Percentiles rank a stretch among this genome's conserved stretches.
These are phyloP conservation scores for Phytophthora capsici DNA, from an alignment of 352 stramenopile genomes.

Conservation along the genomic window DNA sequence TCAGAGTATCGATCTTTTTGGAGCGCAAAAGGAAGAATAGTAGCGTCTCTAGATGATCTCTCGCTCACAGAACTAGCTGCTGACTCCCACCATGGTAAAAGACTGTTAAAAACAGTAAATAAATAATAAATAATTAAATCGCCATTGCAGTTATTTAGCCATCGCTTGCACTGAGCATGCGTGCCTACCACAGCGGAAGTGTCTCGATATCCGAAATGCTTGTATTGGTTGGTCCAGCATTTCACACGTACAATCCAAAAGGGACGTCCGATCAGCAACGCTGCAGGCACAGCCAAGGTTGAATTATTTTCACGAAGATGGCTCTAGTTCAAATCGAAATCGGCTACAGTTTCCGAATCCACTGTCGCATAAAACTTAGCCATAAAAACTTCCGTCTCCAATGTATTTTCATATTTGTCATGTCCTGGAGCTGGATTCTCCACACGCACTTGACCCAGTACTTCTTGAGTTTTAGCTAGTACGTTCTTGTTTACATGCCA, in stretches of 20 bases:
- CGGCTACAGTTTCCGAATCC: neutral
- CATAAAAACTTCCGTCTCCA: neutral
- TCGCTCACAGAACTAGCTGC: neutral
- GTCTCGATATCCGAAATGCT: neutral
- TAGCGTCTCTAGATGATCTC: neutral
- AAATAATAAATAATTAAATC: too few species aligned
- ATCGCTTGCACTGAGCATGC: neutral
- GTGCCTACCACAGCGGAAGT: neutral
- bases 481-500: neutral
- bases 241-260: too few species aligned
- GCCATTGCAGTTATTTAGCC: neutral
- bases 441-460: neutral
- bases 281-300: neutral
- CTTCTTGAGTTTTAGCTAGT: neutral
- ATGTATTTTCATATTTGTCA: neutral
- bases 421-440: neutral
- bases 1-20: neutral
- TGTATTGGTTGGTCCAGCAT: neutral
- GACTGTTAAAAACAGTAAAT: neutral
- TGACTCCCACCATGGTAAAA: neutral
- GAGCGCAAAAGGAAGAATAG: neutral
- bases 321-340: neutral
- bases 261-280: too few species aligned
- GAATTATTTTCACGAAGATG: neutral
- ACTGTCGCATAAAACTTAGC: neutral